Percentiles rank a stretch among this genome's conserved stretches.
Evolutionary conservation across 2,329 filamentous ascomycete species (phyloP).

Genomic region (Aspergillus quadricinctus): DNA sequence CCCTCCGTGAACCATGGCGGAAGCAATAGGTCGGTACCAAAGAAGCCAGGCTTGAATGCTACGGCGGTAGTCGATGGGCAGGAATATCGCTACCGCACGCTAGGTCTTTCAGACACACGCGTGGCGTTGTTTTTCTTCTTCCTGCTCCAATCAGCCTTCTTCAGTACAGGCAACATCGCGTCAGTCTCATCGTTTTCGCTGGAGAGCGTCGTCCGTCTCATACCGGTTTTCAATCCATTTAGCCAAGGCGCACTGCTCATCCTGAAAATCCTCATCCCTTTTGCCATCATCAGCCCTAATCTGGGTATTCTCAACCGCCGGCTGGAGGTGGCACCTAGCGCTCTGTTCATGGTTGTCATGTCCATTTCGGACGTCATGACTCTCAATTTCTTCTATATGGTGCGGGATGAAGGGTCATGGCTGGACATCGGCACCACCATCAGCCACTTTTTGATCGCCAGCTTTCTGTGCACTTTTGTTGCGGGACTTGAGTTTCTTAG

Average conservation of each 20-base stretch:
- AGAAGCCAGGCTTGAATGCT: conserved; percentile 27
- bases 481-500: conserved; percentile 81
- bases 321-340: conserved; percentile 78
- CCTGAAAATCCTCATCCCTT: conserved; percentile 88
- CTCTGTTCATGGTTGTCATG: conserved; percentile 93
- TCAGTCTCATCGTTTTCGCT: conserved; percentile 91
- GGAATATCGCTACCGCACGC: conserved; percentile 53
- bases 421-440: conserved; percentile 96
- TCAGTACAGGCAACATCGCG: conserved; percentile 93
- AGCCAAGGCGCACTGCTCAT: conserved; percentile 82
- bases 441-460: conserved; percentile 91
- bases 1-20: conserved; percentile 6
- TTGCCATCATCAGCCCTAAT: conserved; percentile 86
- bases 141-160: conserved; percentile 91
- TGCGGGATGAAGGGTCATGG: conserved; percentile 95
- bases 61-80: conserved; percentile 29
- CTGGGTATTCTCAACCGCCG: conserved; percentile 86
- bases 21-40: conserved; percentile 22
- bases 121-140: conserved; percentile 94
- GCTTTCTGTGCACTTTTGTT: conserved; percentile 83
- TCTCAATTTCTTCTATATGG: conserved; percentile 95
- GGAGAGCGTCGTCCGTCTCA: conserved; percentile 79
- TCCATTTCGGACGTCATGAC: conserved; percentile 87
- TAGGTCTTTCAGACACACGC: conserved; percentile 78
- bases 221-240: conserved; percentile 92